These are phyloP conservation scores for Musa beccarii DNA, from an alignment of 176 grass and related monocot genomes.

Conservation along the genomic window DNA sequence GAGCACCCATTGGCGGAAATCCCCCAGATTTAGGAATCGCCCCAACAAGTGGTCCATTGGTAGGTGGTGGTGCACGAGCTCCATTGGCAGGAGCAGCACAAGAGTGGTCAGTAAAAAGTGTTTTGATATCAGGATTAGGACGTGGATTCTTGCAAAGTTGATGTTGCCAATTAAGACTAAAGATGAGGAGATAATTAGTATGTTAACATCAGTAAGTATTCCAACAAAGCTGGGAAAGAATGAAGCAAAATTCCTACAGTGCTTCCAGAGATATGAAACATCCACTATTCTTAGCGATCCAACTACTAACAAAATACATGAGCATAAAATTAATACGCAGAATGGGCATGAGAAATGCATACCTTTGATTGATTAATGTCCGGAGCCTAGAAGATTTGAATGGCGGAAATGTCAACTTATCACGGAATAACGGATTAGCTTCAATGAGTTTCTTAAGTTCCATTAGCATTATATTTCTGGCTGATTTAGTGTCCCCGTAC, in stretches of 20 bases:
- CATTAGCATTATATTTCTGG: slow-evolving; percentile 97
- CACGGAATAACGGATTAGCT: slow-evolving; percentile 87
- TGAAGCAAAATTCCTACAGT: background rate
- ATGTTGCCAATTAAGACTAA: slow-evolving; percentile 97
- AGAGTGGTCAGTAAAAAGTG: slow-evolving; percentile 95
- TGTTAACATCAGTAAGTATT: too few species aligned
- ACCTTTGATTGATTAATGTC: slow-evolving; percentile 99
- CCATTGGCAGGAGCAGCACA: slow-evolving; percentile 86
- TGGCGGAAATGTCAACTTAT: slow-evolving; percentile 90
- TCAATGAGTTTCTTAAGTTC: slow-evolving; percentile 98
- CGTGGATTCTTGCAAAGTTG: slow-evolving; percentile 99
- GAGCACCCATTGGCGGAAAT: slow-evolving; percentile 85
- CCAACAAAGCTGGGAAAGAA: background rate
- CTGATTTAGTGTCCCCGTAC: slow-evolving; percentile 98
- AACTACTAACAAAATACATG: too few species aligned
- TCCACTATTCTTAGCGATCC: too few species aligned
- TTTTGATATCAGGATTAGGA: slow-evolving; percentile 98
- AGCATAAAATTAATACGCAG: too few species aligned
- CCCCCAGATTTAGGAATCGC: slow-evolving; percentile 84
- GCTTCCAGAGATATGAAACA: too few species aligned
- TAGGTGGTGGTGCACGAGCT: slow-evolving; percentile 61
- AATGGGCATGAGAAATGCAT: background rate
- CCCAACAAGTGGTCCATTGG: slow-evolving; percentile 86
- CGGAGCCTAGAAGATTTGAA: slow-evolving; percentile 93
- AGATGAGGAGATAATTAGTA: background rate